Base-by-base conservation (phyloP, 1,139 yeast genomes). In the Blastobotrys ciferrii region DNA sequence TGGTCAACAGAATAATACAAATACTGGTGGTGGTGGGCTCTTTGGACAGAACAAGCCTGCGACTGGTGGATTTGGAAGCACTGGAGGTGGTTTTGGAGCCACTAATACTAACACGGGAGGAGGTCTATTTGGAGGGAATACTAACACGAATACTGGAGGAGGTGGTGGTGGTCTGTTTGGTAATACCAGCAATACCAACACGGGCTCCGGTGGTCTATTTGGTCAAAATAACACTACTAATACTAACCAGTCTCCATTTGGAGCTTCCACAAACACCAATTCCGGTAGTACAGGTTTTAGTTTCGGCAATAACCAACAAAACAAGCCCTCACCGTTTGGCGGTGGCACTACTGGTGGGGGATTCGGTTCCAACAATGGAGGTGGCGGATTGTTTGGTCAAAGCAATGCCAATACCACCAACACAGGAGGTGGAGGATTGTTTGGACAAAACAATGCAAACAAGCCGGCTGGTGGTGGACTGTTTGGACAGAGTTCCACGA, bases 21-120 rank as follows among this genome's bases (percentile, higher is more conserved):
- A 15, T 33, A 51, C 53, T 13, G 32, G 48, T 3, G 45, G 54
- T 9, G 48, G 54, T 19, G 56, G 61, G 14, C 43, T 56, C n/a
- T 59, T 58, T 46, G 62, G 62, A 40, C 50, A 53, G 14, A 40
- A 46, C 36, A 45, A 50, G 43, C 23, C 38, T 9, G 41, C 35
- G 51, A 42, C 55, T 12, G 49, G 51, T 4, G 52, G 47, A 1
- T 53, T 53, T 38, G 53, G 53, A 7, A 32, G 33, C 32, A 30
- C 48, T n/a, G 14, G 43, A 11, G 47, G 43, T 33, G 46, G 46
- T 2, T 33, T 43, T 32, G 42, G 46, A 11, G 31, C 46, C 19
- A 20, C 43, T n/a, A 30, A 62, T 52, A 68, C 43, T 58, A 54
- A 58, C 20, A 63, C 64, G 36, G 53, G 58, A 32, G 66, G 63